phyloP scores from a whole-genome alignment of 495 filamentous ascomycete genomes.

The Talaromyces stipitatus region DNA sequence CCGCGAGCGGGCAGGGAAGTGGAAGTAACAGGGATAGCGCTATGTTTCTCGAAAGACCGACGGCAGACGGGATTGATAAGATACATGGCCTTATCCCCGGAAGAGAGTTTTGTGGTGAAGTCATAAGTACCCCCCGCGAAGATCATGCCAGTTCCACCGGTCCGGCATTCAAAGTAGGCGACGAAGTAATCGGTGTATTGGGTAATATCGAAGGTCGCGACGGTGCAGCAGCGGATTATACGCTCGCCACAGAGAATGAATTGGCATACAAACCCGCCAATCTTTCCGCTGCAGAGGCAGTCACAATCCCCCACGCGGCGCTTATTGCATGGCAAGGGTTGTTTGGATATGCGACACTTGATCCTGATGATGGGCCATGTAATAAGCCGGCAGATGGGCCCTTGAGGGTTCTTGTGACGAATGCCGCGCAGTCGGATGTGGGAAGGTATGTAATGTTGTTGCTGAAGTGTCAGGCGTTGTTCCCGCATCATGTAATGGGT shows the following conservation, averaged over 20 bases:
- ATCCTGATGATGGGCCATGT: slow-evolving; percentile 12
- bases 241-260: slow-evolving; percentile 42
- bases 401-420: slow-evolving; percentile 31
- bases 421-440: slow-evolving; percentile 28
- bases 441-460: slow-evolving; percentile 29
- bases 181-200: slow-evolving; percentile 47
- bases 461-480: slow-evolving; percentile 25
- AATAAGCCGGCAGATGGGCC: slow-evolving; percentile 11
- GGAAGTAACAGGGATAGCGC: slow-evolving; percentile 7
- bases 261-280: slow-evolving; percentile 40
- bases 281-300: slow-evolving; percentile 41
- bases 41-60: slow-evolving; percentile 8
- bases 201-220: slow-evolving; percentile 25
- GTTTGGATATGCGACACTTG: slow-evolving; percentile 41
- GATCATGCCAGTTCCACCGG: slow-evolving; percentile 29
- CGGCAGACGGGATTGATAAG: slow-evolving; percentile 12
- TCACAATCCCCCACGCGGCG: slow-evolving; percentile 44
- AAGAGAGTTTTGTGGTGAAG: slow-evolving; percentile 48
- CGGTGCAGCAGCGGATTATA: slow-evolving; percentile 46
- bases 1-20: not conserved
- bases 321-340: slow-evolving; percentile 53
- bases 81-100: slow-evolving; percentile 42
- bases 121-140: slow-evolving; percentile 37
- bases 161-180: slow-evolving; percentile 38
- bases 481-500: slow-evolving; percentile 20